These are phyloP conservation scores for Auxenochlorella protothecoides DNA, from an alignment of 139 green algal species.

Conservation along the genomic window DNA sequence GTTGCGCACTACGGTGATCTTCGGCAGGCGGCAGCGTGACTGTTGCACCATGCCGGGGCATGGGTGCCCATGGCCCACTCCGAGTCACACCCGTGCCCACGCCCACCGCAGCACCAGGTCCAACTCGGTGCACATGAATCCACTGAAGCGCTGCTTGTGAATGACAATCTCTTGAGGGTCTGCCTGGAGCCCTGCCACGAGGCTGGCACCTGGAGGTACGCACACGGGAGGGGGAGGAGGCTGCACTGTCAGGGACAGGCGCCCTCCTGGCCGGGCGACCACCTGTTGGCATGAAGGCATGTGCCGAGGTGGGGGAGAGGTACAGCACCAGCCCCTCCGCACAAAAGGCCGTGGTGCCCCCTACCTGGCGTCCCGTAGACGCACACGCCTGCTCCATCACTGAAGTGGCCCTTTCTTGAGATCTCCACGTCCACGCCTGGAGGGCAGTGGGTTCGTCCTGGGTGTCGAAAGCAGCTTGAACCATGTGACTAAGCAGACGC, in stretches of 20 bases:
- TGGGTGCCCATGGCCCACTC: not conserved
- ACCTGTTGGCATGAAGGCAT: not conserved
- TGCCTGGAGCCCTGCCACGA: constrained; percentile 27
- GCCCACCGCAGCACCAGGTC: constrained; percentile 44
- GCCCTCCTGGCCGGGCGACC: not conserved
- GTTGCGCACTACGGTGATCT: not conserved
- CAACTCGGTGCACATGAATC: constrained; percentile 29
- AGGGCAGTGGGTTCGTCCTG: not conserved
- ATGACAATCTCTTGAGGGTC: not conserved
- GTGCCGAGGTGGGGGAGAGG: not conserved
- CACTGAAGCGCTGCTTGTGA: not conserved
- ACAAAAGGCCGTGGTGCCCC: not conserved
- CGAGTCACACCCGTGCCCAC: not conserved
- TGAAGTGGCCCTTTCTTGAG: constrained; percentile 6
- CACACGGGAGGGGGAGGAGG: not conserved
- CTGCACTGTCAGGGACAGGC: too few species aligned
- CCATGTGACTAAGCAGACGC: not conserved
- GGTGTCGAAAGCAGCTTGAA: not conserved
- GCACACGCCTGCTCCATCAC: not conserved
- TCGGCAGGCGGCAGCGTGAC: not conserved
- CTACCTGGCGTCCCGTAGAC: constrained; percentile 11
- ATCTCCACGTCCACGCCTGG: constrained; percentile 48
- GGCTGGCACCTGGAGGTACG: constrained; percentile 18
- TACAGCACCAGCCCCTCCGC: not conserved
- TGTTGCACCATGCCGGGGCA: not conserved